Conservation (phyloP, 2,329 filamentous ascomycete genomes). For the Fusarium sp. region DNA sequence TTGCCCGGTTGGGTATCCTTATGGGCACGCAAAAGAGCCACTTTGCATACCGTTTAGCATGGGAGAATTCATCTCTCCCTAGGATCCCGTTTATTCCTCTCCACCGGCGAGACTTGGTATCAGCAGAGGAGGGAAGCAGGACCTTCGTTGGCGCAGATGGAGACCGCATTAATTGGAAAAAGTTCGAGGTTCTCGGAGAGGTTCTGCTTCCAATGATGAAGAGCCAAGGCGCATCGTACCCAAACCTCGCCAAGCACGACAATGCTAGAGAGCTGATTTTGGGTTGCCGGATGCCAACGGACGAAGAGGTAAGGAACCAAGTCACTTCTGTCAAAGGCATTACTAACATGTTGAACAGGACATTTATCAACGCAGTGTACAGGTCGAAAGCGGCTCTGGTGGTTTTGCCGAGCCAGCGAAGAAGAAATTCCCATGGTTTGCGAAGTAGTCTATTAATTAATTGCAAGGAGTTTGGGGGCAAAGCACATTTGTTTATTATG, state of each 20-base stretch:
- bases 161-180: constrained; percentile 94
- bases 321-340: neutral
- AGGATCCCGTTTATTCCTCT: constrained; percentile 94
- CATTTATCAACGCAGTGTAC: constrained; percentile 71
- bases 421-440: constrained; percentile 76
- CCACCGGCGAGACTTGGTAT: constrained; percentile 88
- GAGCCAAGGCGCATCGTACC: constrained; percentile 87
- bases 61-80: constrained; percentile 92
- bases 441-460: constrained; percentile 54
- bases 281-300: constrained; percentile 82
- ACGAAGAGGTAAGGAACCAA: constrained; percentile 83
- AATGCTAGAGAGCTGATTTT: constrained; percentile 79
- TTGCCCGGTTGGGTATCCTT: constrained; percentile 86
- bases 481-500: constrained; percentile 21
- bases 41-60: constrained; percentile 94
- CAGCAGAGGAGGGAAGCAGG: constrained; percentile 89
- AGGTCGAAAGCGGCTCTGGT: constrained; percentile 65
- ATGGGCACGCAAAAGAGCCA: constrained; percentile 95
- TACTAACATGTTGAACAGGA: constrained; percentile 59
- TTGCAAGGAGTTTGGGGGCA: constrained; percentile 45
- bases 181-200: constrained; percentile 96
- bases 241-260: constrained; percentile 75
- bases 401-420: constrained; percentile 61
- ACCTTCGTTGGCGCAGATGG: constrained; percentile 82
- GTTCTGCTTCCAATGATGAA: constrained; percentile 90